Base-by-base conservation (phyloP, 805 yeast species). In the Nadsonia fulvescens region DNA sequence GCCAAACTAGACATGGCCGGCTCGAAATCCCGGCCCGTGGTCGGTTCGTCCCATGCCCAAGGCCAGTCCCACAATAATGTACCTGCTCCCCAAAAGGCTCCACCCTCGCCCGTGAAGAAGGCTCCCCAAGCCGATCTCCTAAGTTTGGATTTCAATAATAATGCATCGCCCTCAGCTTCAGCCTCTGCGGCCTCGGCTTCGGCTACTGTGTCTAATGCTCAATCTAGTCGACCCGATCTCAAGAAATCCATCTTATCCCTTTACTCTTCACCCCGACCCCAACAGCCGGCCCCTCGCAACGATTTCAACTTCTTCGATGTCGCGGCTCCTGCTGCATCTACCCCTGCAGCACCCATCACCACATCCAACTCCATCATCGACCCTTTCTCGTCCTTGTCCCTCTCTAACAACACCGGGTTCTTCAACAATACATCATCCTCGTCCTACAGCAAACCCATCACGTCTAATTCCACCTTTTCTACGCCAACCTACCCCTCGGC, bases 191-290 rank as follows among this genome's bases (percentile, higher is more conserved):
- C 39, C 12, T 12, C 36, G 12, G 15, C 35, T 13, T 27, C 35
- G 14, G 24, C 40, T 11, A 17, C 42, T 7, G 24, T 38, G 4
- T 24, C 38, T 24, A 30, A 40, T 15, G 20, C 38, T 21, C 33
- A 47, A 18, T 25, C 40, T 6, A 31, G 60, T 17, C 63, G 93
- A 42, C 86, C 89, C 3, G 95, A 86, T 43, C 61, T 89, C 48
- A 89, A 89, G 45, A 79, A 79, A 52, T 79, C 94, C 1, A 89
- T 89, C 32, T 53, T 89, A 32, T 81, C 95, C 13, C 60, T 89
- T 28, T 89, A 89, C 47, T 51, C 59, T 13, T 67, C 91, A 12
- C 14, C 26, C 22, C 24, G 27, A 20, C 34, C 22, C n/a, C n/a
- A n/a, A n/a, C n/a, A n/a, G n/a, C n/a, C n/a, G n/a, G n/a, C n/a